phyloP scores from a whole-genome alignment of 2,329 filamentous ascomycete species.

The Annulohypoxylon truncatum region DNA sequence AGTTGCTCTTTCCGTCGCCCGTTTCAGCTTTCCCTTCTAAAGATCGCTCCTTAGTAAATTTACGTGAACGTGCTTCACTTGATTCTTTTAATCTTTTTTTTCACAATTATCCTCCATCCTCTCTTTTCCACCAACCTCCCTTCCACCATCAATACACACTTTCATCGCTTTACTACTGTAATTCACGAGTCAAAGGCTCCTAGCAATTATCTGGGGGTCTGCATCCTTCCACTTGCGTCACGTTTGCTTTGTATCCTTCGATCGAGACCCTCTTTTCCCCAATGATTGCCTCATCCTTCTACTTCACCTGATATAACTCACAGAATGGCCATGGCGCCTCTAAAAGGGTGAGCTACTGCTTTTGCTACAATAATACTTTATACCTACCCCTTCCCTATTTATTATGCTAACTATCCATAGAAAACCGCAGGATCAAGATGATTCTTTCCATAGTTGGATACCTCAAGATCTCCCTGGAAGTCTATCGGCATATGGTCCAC shows the following conservation, averaged over 20 bases:
- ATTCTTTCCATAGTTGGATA: conserved; percentile 16
- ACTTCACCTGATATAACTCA: neutral
- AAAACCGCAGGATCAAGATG: neutral
- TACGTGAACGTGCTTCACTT: too few species aligned
- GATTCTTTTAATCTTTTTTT: too few species aligned
- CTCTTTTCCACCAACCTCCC: neutral
- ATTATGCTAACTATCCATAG: neutral
- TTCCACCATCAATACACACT: neutral
- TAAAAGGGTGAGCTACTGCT: neutral
- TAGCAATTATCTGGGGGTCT: too few species aligned
- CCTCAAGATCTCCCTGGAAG: conserved; percentile 18
- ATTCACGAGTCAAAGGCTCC: neutral
- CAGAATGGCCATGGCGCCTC: neutral
- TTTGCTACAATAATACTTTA: neutral
- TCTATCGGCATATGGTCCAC: conserved; percentile 29
- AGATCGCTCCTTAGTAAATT: too few species aligned
- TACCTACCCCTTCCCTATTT: neutral
- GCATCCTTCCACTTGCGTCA: neutral
- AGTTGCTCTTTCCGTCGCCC: too few species aligned
- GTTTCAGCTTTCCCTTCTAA: too few species aligned
- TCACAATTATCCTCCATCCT: too few species aligned
- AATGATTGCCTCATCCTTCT: neutral
- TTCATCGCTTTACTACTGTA: neutral
- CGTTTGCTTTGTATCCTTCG: neutral
- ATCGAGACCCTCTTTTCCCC: neutral